Percentiles rank a stretch among this genome's conserved stretches.
Evolutionary conservation across 495 filamentous ascomycete genomes (phyloP).

Genomic region (Neurospora discreta): DNA sequence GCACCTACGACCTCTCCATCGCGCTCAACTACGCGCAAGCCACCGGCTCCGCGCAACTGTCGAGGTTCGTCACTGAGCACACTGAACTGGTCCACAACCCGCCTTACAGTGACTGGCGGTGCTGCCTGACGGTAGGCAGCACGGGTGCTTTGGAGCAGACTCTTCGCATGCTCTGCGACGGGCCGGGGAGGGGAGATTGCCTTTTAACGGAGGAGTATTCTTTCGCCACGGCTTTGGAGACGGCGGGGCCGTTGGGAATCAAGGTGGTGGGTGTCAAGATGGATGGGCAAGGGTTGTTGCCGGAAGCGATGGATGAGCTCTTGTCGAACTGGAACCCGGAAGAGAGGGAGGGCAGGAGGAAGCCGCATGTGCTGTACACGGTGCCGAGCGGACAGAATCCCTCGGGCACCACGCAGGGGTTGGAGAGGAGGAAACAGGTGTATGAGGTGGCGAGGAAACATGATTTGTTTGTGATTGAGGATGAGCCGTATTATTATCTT

Average conservation of each 20-base stretch:
- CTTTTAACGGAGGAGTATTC: conserved; percentile 80
- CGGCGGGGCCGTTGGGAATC: conserved; percentile 64
- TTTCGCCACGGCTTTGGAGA: conserved; percentile 74
- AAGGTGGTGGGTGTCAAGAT: conserved; percentile 61
- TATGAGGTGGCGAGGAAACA: conserved; percentile 72
- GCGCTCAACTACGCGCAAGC: conserved; percentile 87
- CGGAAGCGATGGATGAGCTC: conserved; percentile 52
- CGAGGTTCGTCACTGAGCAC: conserved; percentile 86
- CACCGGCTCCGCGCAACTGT: conserved; percentile 71
- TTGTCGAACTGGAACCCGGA: conserved; percentile 55
- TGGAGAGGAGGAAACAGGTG: conserved; percentile 51
- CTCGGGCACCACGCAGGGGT: conserved; percentile 71
- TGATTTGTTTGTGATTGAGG: conserved; percentile 81
- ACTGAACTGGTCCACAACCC: conserved; percentile 69
- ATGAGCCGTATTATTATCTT: conserved; percentile 95
- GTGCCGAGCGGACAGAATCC: conserved; percentile 87
- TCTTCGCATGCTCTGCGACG: conserved; percentile 63
- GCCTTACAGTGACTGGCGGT: conserved; percentile 77
- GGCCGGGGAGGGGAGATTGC: conserved; percentile 49
- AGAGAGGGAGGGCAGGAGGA: conserved; percentile 44
- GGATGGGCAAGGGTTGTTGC: conserved; percentile 67
- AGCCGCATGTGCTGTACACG: conserved; percentile 72
- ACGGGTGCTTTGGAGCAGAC: conserved; percentile 69
- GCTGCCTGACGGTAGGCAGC: conserved; percentile 61
- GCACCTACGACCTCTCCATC: conserved; percentile 56